These are phyloP conservation scores for Arabidopsis thaliana DNA, from an alignment of 345 rosid genomes.

Conservation along the genomic window TAIR10.1 NC_003075.7:12312001-12312500, in stretches of 20 bases:
- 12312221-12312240: slow-evolving; percentile 56
- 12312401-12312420: background rate
- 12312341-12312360: slow-evolving; percentile 65
- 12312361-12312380: slow-evolving; percentile 66
- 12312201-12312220: background rate
- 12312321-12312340: slow-evolving; percentile 49
- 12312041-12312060: background rate
- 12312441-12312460: background rate
- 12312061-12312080: slow-evolving; percentile 10
- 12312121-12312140: slow-evolving; percentile 54
- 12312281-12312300: slow-evolving; percentile 38
- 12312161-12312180: background rate
- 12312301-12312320: slow-evolving; percentile 53
- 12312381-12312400: slow-evolving; percentile 64
- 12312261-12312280: slow-evolving; percentile 64
- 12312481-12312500: background rate
- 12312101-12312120: slow-evolving; percentile 41
- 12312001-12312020: no score
- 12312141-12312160: slow-evolving; percentile 49
- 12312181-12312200: background rate
- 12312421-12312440: background rate
- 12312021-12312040: no score
- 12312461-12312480: background rate
- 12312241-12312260: slow-evolving; percentile 60
- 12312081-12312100: slow-evolving; percentile 54